Evolutionary conservation across 1,284 basidiomycete genomes (phyloP), one percentile per base, ranked within the genome.

Genomic region (Trichosporon asahii): DNA sequence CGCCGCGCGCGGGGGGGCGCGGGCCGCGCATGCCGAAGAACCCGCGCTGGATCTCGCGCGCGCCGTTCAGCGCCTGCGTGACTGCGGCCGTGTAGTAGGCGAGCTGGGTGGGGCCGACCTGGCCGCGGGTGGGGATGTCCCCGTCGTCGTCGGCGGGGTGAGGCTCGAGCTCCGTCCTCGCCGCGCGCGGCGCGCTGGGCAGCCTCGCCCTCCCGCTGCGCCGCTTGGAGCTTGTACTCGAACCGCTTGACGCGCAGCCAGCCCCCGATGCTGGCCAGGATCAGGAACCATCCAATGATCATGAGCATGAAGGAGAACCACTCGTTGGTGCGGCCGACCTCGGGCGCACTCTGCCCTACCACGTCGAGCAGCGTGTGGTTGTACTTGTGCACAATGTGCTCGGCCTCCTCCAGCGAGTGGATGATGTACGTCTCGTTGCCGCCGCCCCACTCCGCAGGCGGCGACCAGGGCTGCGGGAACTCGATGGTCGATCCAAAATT

Each of bases 251-350:
- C 88, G 73, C 93, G 88, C 88, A 90, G 93, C 85, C 89, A 95
- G 23, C 91, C 89, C 61, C 94, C 87, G 66, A 91, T 73, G 55
- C 90, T 91, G 1, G 91, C 90, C 23, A 94, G 85, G 18, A 96
- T 85, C 49, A 95, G 85, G 86, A 96, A 94, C 93, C 94, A 96
- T 12, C 95, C 93, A 88, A 94, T 76, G 0, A 90, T 91, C 92
- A 97, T 97, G 77, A 97, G 87, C 67, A 96, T 84, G 84, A 96
- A 94, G 0, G 92, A 89, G 44, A 97, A 84, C 92, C 92, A 96
- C 74, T 95, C 93, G 76, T 85, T 88, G 46, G 86, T 85, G 31
- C 80, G 77, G 3, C 83, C 82, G 49, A 85, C 82, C 37, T 84
- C 83, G 29, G 76, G 77, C 3, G 67, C 67, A 1, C 80, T 76